Evolutionary conservation across 331 rosid species (phyloP).

Genomic region (Rhamnella rubrinervis): DNA sequence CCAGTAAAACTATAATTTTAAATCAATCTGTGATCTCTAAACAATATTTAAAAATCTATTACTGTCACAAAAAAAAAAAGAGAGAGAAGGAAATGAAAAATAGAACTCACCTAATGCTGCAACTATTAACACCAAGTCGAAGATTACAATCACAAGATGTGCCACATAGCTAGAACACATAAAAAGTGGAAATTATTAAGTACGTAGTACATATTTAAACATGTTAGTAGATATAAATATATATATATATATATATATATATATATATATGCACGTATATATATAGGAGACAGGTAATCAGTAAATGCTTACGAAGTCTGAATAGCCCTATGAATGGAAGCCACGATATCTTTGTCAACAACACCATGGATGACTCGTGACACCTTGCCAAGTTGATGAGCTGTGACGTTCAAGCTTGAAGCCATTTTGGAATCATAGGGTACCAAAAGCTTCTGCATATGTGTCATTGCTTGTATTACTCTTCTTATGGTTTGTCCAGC

Average conservation of each 20-base stretch:
- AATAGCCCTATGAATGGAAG: slow-evolving; percentile 39
- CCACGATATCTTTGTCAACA: slow-evolving; percentile 30
- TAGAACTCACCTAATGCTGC: slow-evolving; percentile 46
- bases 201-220: no score
- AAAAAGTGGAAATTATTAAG: background rate
- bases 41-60: no score
- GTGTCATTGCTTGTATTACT: slow-evolving; percentile 42
- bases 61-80: background rate
- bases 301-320: slow-evolving; percentile 45
- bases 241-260: no score
- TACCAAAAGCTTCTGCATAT: slow-evolving; percentile 54
- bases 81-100: background rate
- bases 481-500: slow-evolving; percentile 38
- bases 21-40: no score
- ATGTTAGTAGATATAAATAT: no score
- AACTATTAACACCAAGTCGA: slow-evolving; percentile 50
- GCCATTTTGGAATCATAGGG: slow-evolving; percentile 52
- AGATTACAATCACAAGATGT: slow-evolving; percentile 48
- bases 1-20: no score
- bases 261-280: no score
- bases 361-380: slow-evolving; percentile 43
- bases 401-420: slow-evolving; percentile 37
- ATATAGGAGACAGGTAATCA: no score
- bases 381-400: slow-evolving; percentile 39
- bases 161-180: slow-evolving; percentile 36